Conservation (phyloP, 1,139 yeast species). For the Protomyces lactucae-debilis region DNA sequence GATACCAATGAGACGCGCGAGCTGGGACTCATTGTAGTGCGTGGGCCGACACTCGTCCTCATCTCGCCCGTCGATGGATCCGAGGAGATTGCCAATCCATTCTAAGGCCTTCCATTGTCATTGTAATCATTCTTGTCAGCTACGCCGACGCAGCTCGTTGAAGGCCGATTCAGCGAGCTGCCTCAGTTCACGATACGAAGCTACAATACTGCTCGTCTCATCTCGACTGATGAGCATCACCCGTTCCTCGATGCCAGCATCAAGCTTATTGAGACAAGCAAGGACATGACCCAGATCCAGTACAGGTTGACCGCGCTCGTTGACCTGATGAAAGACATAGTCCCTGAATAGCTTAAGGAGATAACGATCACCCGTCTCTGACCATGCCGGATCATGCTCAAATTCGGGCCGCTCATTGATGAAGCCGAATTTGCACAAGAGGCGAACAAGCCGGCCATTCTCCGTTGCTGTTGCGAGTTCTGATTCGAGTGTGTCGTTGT, state of each 20-base stretch:
- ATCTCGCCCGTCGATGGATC: constrained; percentile 82
- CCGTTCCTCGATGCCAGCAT: constrained; percentile 85
- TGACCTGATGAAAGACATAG: constrained; percentile 77
- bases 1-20: constrained; percentile 50
- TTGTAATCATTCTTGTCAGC: background rate
- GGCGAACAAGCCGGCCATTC: constrained; percentile 78
- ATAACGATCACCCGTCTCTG: constrained; percentile 70
- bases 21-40: constrained; percentile 72
- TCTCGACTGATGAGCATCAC: constrained; percentile 74
- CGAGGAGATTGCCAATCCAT: constrained; percentile 72
- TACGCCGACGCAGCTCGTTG: constrained; percentile 45
- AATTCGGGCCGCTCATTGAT: constrained; percentile 71
- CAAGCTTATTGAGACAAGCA: constrained; percentile 74
- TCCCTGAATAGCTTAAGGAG: constrained; percentile 75
- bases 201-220: constrained; percentile 73
- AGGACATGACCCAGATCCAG: constrained; percentile 80
- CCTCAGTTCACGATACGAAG: constrained; percentile 67
- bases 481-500: constrained; percentile 62
- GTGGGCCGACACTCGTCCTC: constrained; percentile 78
- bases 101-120: constrained; percentile 34
- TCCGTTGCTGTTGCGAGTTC: constrained; percentile 71
- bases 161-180: constrained; percentile 69
- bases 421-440: constrained; percentile 74
- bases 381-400: constrained; percentile 56
- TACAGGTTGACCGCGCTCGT: constrained; percentile 70